Conservation (phyloP, 108 stramenopile genomes). For the Cyclotella atomus region DNA sequence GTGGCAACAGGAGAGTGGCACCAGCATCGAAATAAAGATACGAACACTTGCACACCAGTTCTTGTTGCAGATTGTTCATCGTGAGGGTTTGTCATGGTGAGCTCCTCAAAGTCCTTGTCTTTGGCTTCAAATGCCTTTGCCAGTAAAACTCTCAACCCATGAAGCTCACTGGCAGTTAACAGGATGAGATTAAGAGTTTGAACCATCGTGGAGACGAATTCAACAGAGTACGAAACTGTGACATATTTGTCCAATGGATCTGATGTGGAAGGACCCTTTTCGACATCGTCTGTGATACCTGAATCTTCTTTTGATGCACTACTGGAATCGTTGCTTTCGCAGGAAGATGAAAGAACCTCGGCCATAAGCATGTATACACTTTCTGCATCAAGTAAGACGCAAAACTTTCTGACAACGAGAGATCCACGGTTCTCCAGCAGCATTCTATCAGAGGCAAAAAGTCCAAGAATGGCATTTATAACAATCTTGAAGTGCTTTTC, state of each 20-base stretch:
- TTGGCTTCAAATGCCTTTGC: conserved; percentile 50
- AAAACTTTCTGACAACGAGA: conserved; percentile 95
- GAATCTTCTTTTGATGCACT: conserved; percentile 16
- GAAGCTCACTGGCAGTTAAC: conserved; percentile 94
- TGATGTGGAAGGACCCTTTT: conserved; percentile 23
- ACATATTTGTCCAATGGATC: conserved; percentile 45
- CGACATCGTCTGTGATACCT: conserved; percentile 1
- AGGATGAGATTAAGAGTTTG: conserved; percentile 97
- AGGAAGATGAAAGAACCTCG: conserved; percentile 73
- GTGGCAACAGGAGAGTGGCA: conserved; percentile 97
- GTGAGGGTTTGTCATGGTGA: conserved; percentile 5
- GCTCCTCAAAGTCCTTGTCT: conserved; percentile 24
- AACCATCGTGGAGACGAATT: conserved; percentile 96
- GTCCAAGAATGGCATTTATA: conserved; percentile 88
- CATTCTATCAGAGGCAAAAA: conserved; percentile 89
- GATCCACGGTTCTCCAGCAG: conserved; percentile 96
- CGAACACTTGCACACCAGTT: conserved; percentile 78
- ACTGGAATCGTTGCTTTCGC: conserved; percentile 18
- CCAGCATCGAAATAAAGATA: conserved; percentile 93
- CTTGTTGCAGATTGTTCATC: conserved; percentile 38
- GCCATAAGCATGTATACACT: conserved; percentile 94
- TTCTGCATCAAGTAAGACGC: conserved; percentile 92
- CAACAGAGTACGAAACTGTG: conserved; percentile 55
- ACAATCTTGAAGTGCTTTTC: conserved; percentile 92
- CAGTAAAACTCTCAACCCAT: conserved; percentile 81